A percentile compares a stretch with the other conserved stretches of the same genome.
Evolutionary conservation across 1,139 yeast genomes (phyloP).

Genomic region (Magnusiomyces suaveolens): DNA sequence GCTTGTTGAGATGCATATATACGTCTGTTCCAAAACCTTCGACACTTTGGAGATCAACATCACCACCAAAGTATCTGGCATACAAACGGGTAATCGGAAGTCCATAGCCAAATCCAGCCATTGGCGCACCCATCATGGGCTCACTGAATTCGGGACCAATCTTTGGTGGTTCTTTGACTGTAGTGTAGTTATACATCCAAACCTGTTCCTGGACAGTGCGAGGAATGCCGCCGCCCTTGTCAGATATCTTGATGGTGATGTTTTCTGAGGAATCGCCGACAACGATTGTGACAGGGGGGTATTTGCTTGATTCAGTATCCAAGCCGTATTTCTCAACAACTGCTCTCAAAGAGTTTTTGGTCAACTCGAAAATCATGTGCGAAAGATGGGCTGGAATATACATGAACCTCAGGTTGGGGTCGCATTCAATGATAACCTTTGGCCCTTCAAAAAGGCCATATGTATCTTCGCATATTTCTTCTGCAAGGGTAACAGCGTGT

Average conservation of each 20-base stretch:
- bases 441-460: constrained; percentile 78
- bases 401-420: constrained; percentile 61
- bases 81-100: constrained; percentile 65
- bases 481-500: constrained; percentile 78
- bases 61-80: constrained; percentile 76
- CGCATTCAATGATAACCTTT: constrained; percentile 60
- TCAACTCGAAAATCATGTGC: constrained; percentile 75
- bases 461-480: constrained; percentile 77
- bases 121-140: constrained; percentile 52
- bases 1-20: constrained; percentile 56
- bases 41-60: constrained; percentile 65
- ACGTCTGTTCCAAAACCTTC: constrained; percentile 84
- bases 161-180: constrained; percentile 56
- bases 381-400: constrained; percentile 86
- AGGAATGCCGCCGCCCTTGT: constrained; percentile 80
- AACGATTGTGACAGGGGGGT: constrained; percentile 67
- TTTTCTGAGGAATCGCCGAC: constrained; percentile 73
- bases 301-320: constrained; percentile 35
- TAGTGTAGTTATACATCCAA: constrained; percentile 75
- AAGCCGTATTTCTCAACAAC: constrained; percentile 63
- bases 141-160: constrained; percentile 44
- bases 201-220: constrained; percentile 64
- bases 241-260: constrained; percentile 69
- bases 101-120: constrained; percentile 83
- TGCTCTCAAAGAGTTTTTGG: constrained; percentile 72